A percentile compares a stretch with the other conserved stretches of the same genome.
Conservation (phyloP, 2,329 filamentous ascomycete species). For the Raffaelea ambrosiae region DNA sequence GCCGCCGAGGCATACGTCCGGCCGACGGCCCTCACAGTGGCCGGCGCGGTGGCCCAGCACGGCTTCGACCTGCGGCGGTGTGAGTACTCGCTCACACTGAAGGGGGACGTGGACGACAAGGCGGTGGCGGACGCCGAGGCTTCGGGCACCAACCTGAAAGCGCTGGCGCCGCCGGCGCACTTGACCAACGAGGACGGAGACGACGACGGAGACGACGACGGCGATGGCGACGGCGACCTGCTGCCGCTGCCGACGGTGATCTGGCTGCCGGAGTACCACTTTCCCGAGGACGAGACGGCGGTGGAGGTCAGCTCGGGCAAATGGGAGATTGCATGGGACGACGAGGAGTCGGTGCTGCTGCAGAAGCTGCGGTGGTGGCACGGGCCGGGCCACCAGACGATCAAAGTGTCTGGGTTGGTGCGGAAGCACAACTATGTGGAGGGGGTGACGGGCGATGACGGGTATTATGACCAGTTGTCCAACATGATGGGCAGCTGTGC, state of each 20-base stretch:
- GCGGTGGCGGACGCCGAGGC: neutral
- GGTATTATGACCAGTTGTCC: conserved; percentile 66
- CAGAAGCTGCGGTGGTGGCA: conserved; percentile 93
- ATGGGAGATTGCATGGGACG: conserved; percentile 74
- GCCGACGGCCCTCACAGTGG: conserved; percentile 68
- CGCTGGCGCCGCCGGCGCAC: neutral
- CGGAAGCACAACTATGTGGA: conserved; percentile 50
- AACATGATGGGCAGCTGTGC: conserved; percentile 39
- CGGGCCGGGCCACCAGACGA: conserved; percentile 68
- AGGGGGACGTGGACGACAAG: conserved; percentile 21
- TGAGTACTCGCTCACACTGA: conserved; percentile 64
- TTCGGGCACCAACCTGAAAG: neutral
- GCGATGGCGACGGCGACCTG: conserved; percentile 1
- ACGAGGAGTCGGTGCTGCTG: conserved; percentile 58
- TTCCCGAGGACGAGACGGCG: conserved; percentile 62
- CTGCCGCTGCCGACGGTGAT: conserved; percentile 58
- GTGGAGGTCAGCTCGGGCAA: conserved; percentile 78
- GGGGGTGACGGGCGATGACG: conserved; percentile 59
- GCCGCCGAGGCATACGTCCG: conserved; percentile 91
- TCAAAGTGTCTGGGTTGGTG: conserved; percentile 68
- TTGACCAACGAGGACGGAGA: neutral
- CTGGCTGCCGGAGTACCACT: conserved; percentile 87
- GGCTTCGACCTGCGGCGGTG: conserved; percentile 78
- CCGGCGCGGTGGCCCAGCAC: conserved; percentile 61
- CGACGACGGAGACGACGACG: neutral